Percentiles rank a stretch among this genome's conserved stretches.
Conservation (phyloP, 1,139 yeast genomes). For the Hyphopichia buzzinii region DNA sequence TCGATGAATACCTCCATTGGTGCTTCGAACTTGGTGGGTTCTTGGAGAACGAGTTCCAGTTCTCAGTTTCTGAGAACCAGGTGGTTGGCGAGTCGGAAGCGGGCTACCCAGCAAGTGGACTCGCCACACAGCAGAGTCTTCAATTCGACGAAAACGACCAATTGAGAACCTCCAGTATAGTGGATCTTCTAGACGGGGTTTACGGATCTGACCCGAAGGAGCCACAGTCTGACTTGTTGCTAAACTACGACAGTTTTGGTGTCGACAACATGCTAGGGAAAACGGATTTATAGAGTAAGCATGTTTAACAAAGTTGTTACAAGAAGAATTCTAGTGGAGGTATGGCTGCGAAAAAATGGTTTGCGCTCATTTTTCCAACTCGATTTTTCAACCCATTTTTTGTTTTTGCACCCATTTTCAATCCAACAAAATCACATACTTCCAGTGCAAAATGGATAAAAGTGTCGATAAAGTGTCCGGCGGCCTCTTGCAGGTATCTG, state of each 20-base stretch:
- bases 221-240: slow-evolving; percentile 7
- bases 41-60: slow-evolving; percentile 33
- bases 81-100: not conserved
- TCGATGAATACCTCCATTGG: slow-evolving; percentile 72
- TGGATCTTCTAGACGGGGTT: slow-evolving; percentile 29
- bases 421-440: too few relatives aligned
- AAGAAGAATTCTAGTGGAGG: too few relatives aligned
- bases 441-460: too few relatives aligned
- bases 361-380: too few relatives aligned
- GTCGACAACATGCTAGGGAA: slow-evolving; percentile 12
- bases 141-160: slow-evolving; percentile 6
- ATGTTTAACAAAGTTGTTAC: too few relatives aligned
- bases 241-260: slow-evolving; percentile 13
- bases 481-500: too few relatives aligned
- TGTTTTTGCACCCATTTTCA: too few relatives aligned
- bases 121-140: slow-evolving; percentile 4
- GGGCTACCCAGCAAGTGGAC: slow-evolving; percentile 4
- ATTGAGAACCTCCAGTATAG: slow-evolving; percentile 12
- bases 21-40: slow-evolving; percentile 70
- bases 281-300: slow-evolving; percentile 1
- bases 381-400: too few relatives aligned
- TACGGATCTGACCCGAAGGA: slow-evolving; percentile 14
- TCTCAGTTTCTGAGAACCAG: not conserved
- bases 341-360: too few relatives aligned
- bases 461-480: too few relatives aligned